Evolutionary conservation across 495 filamentous ascomycete genomes (phyloP), one percentile per base, ranked within the genome.

Genomic region (Aspergillus ellipticus): DNA sequence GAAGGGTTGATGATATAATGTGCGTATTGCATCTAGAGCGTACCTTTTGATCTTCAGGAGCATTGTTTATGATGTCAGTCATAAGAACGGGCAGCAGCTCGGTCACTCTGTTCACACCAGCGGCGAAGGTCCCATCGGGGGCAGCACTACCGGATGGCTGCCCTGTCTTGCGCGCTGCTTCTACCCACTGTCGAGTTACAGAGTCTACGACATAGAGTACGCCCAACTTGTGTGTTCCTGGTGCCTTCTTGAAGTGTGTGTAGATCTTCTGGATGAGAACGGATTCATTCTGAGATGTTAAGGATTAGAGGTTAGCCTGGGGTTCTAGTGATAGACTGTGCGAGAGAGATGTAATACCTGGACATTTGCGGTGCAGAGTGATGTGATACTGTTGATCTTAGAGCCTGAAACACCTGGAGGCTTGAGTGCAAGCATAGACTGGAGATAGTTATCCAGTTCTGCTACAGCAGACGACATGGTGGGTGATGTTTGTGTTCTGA

Each of bases 191-290:
- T 74, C 94, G 89, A 71, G 91, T 92, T 86, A 98, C 92, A 82
- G 92, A 96, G 82, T 98, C 95, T 95, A 98, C 90, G 78, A 97
- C 92, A 86, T 98, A 98, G 78, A 98, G 86, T 67, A 97, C 92
- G 73, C 94, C 94, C 78, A 98, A 80, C 78, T 98, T 98, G 83
- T 97, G 92, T 68, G 92, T 93, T 65, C 83, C 83, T 45, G 92
- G 92, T 59, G 92, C 86, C 77, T 92, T 96, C 74, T 95, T 96
- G 86, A 97, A 96, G 66, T 96, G 92, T 35, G 90, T 92, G 78
- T 88, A 96, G 66, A 98, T 85, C 67, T 96, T 97, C 67, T 96
- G 90, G 66, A 97, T 89, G 62, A 97, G 85, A 68, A 92, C 86
- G 42, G 92, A 92, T 79, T 97, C 94, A 70, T 89, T 92, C 94